These are phyloP conservation scores for Stentor coeruleus DNA, from an alignment of 73 alveolate species.

Conservation along the genomic window DNA sequence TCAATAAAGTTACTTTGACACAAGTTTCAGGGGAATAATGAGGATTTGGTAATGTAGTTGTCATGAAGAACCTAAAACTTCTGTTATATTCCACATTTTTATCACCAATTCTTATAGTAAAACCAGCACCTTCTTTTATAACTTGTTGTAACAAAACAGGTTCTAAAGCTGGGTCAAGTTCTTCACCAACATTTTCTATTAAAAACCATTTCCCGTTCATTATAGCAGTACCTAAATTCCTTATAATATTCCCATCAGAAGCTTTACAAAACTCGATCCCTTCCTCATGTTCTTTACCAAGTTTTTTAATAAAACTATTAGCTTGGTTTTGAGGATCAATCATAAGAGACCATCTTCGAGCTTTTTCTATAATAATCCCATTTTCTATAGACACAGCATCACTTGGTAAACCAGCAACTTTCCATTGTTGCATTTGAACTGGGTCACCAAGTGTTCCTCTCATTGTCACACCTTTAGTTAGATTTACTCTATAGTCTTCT, in stretches of 20 bases:
- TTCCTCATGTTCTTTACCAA: constrained; percentile 96
- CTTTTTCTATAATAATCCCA: constrained; percentile 90
- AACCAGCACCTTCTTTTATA: constrained; percentile 43
- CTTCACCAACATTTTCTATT: constrained; percentile 99
- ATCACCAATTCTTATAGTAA: constrained; percentile 52
- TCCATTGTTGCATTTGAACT: constrained; percentile 95
- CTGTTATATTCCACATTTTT: constrained; percentile 56
- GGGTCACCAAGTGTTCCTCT: constrained; percentile 96
- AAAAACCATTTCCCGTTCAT: constrained; percentile 95
- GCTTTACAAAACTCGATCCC: constrained; percentile 84
- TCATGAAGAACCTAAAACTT: constrained; percentile 90
- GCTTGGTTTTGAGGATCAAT: constrained; percentile 99
- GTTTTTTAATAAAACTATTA: constrained; percentile 95
- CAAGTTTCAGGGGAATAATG: constrained; percentile 99
- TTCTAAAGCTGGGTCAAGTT: constrained; percentile 99
- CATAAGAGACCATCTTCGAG: constrained; percentile 99
- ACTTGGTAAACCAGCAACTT: constrained; percentile 89
- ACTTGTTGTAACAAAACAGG: constrained; percentile 90
- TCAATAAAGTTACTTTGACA: constrained; percentile 98
- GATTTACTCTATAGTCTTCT: constrained; percentile 70
- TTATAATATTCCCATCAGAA: constrained; percentile 54
- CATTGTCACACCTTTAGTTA: constrained; percentile 91
- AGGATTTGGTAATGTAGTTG: constrained; percentile 98
- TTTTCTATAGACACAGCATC: constrained; percentile 96
- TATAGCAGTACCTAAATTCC: constrained; percentile 48